These are phyloP conservation scores for Phytophthora meadii DNA, from an alignment of 352 stramenopile species.

Conservation along the genomic window DNA sequence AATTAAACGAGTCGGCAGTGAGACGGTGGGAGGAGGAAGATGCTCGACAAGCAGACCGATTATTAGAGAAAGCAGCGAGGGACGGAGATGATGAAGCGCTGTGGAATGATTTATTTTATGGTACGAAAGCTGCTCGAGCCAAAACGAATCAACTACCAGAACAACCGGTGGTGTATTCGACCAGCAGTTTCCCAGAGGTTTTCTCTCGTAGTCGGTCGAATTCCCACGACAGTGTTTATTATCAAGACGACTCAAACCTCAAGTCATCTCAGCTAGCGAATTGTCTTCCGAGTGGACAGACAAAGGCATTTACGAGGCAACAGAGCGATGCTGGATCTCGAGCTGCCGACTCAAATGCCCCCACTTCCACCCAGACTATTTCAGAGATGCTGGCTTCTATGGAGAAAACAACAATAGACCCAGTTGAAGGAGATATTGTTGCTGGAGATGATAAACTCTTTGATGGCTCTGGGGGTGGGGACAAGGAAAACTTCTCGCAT, in stretches of 20 bases:
- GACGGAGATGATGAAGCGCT: conserved; percentile 35
- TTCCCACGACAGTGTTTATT: conserved; percentile 17
- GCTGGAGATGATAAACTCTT: conserved; percentile 14
- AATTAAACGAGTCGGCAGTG: conserved; percentile 20
- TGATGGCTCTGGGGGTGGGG: conserved; percentile 7
- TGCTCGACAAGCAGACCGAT: conserved; percentile 30
- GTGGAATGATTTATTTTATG: conserved; percentile 53
- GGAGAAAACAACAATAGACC: conserved; percentile 9
- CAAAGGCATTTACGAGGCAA: conserved; percentile 12
- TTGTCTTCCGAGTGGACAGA: conserved; percentile 24
- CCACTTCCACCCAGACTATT: conserved; percentile 29
- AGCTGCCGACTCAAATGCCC: conserved; percentile 18
- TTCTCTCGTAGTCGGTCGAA: conserved; percentile 20
- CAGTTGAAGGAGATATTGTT: conserved; percentile 6
- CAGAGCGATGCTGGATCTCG: conserved; percentile 18
- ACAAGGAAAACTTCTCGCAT: conserved; percentile 10
- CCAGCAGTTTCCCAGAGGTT: conserved; percentile 31
- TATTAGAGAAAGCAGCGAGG: conserved; percentile 34
- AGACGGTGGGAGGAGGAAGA: conserved; percentile 38
- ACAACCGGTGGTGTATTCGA: conserved; percentile 32
- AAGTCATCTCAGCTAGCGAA: conserved; percentile 5
- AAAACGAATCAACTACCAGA: conserved; percentile 23
- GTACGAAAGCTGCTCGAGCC: conserved; percentile 29
- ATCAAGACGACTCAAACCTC: conserved; percentile 4
- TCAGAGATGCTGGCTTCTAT: conserved; percentile 31